These are phyloP conservation scores for Pseudogymnoascus sp. DNA, from an alignment of 2,329 filamentous ascomycete genomes.

Conservation along the genomic window DNA sequence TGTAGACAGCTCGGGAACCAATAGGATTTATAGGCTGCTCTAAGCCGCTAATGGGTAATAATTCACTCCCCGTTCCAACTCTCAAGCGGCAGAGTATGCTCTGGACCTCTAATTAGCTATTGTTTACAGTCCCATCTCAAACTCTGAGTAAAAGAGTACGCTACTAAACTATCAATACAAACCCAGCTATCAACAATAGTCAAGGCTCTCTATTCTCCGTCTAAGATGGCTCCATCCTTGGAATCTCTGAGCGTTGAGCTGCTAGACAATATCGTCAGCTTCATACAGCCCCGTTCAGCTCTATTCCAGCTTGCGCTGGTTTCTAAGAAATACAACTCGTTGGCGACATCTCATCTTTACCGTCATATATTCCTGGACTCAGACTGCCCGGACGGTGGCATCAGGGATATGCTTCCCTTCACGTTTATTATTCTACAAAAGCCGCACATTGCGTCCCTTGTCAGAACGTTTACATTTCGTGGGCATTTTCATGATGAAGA, in stretches of 20 bases:
- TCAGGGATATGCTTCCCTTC: neutral
- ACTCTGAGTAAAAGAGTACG: neutral
- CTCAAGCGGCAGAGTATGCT: neutral
- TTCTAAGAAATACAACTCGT: neutral
- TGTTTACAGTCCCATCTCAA: too few species aligned
- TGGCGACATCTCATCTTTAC: neutral
- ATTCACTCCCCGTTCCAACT: neutral
- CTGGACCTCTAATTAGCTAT: too few species aligned
- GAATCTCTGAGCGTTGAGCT: neutral
- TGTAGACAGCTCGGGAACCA: neutral
- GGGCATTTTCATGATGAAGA: neutral
- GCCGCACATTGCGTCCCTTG: neutral
- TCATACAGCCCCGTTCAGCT: neutral
- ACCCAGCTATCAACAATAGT: neutral
- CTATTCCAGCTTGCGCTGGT: neutral
- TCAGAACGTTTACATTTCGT: neutral
- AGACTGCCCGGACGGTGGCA: neutral
- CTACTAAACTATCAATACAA: neutral
- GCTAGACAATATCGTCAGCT: neutral
- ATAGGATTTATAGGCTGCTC: neutral
- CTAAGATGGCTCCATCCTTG: neutral
- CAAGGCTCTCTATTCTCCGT: neutral
- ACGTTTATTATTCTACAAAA: neutral
- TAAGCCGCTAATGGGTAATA: neutral
- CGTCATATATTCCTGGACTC: neutral